These are phyloP conservation scores for Crassisporium funariophilum DNA, from an alignment of 768 basidiomycete species.

Conservation along the genomic window DNA sequence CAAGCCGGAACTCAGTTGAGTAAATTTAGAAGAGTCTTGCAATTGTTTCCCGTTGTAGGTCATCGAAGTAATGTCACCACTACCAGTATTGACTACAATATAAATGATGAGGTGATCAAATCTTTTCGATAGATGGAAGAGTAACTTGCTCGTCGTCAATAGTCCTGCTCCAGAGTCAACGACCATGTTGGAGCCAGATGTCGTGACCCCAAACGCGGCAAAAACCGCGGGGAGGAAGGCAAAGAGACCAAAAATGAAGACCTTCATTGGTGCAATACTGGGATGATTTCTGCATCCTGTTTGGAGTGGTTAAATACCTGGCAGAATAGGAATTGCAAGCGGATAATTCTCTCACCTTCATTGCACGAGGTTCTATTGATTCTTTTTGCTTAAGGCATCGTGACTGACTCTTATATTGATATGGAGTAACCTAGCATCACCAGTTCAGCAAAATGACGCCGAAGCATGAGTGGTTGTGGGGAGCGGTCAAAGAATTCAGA, in stretches of 20 bases:
- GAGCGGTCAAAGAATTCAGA: too few species aligned
- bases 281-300: too few species aligned
- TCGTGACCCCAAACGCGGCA: slow-evolving; percentile 49
- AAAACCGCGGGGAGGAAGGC: slow-evolving; percentile 35
- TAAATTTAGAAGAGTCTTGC: slow-evolving; percentile 46
- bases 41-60: slow-evolving; percentile 47
- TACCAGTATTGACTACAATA: slow-evolving; percentile 37
- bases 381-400: too few species aligned
- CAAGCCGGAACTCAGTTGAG: slow-evolving; percentile 49
- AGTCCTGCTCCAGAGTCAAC: slow-evolving; percentile 49
- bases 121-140: background rate
- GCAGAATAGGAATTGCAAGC: too few species aligned
- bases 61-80: slow-evolving; percentile 50
- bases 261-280: slow-evolving; percentile 26
- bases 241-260: slow-evolving; percentile 23
- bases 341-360: too few species aligned
- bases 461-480: too few species aligned
- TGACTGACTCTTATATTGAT: too few species aligned
- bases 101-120: background rate
- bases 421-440: too few species aligned
- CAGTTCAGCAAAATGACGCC: too few species aligned
- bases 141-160: slow-evolving; percentile 41
- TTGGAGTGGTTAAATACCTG: too few species aligned
- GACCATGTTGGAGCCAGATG: slow-evolving; percentile 39
- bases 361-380: too few species aligned